These are phyloP conservation scores for Sphagnum fallax DNA, from an alignment of 228 moss, liverwort and hornwort genomes.

Conservation along the genomic window DNA sequence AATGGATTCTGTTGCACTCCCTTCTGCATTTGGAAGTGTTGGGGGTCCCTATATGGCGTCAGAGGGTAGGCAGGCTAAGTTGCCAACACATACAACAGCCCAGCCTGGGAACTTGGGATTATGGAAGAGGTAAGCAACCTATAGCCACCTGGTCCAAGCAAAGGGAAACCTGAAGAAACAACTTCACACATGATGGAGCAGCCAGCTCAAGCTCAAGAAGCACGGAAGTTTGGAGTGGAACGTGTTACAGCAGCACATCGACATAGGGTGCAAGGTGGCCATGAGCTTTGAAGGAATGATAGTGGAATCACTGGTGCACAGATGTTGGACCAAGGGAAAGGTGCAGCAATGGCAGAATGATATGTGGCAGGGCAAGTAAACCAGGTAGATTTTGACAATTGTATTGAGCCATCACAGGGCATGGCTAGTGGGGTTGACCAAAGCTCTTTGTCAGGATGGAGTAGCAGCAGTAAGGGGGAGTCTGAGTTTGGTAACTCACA, in stretches of 20 bases:
- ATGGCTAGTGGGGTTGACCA: slow-evolving; percentile 25
- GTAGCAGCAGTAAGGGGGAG: neutral
- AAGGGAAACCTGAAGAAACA: slow-evolving; percentile 12
- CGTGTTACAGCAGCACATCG: slow-evolving; percentile 11
- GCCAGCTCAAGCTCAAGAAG: slow-evolving; percentile 13
- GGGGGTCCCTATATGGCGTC: slow-evolving; percentile 18
- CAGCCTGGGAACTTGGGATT: slow-evolving; percentile 41
- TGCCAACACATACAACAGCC: slow-evolving; percentile 24
- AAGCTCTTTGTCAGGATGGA: neutral
- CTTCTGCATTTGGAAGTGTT: slow-evolving; percentile 58
- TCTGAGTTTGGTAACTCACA: slow-evolving; percentile 7
- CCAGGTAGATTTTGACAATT: slow-evolving; percentile 17
- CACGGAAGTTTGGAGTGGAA: slow-evolving; percentile 28
- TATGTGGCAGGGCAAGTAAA: slow-evolving; percentile 8
- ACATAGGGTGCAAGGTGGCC: slow-evolving; percentile 13
- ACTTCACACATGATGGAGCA: slow-evolving; percentile 31
- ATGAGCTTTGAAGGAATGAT: slow-evolving; percentile 34
- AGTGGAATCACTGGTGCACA: slow-evolving; percentile 12
- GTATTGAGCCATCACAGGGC: slow-evolving; percentile 11
- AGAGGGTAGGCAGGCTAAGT: slow-evolving; percentile 39
- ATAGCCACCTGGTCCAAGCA: slow-evolving; percentile 25
- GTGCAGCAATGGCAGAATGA: slow-evolving; percentile 10
- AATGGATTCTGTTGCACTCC: slow-evolving; percentile 32
- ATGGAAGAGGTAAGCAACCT: slow-evolving; percentile 59
- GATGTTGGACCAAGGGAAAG: slow-evolving; percentile 8